A percentile compares a stretch with the other conserved stretches of the same genome.
phyloP scores from a whole-genome alignment of 2,329 filamentous ascomycete genomes.

The Fusarium paranaense region DNA sequence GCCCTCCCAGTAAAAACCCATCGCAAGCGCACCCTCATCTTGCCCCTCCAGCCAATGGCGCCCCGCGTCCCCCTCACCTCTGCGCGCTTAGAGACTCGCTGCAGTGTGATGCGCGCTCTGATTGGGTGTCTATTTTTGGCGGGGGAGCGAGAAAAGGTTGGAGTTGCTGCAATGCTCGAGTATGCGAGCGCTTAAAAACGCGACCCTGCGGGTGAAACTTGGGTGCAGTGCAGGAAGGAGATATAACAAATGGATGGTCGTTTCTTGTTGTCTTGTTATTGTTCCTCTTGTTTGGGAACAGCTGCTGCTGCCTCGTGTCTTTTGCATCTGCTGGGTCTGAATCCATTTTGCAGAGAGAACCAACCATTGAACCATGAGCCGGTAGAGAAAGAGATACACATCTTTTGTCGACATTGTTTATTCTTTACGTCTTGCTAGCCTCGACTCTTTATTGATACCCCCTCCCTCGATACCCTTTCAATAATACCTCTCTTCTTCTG shows the following conservation, averaged over 20 bases:
- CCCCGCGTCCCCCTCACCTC: conserved; percentile 20
- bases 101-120: conserved; percentile 48
- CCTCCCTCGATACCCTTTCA: conserved; percentile 20
- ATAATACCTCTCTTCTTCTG: conserved; percentile 37
- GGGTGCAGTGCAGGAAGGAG: not conserved
- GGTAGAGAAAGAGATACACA: conserved; percentile 33
- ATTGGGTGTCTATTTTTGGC: conserved; percentile 47
- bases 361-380: conserved; percentile 41
- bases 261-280: not conserved
- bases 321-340: not conserved
- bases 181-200: conserved; percentile 34
- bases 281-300: not conserved
- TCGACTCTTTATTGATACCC: conserved; percentile 31
- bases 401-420: not conserved
- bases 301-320: conserved; percentile 4
- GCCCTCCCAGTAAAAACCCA: not conserved
- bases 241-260: conserved; percentile 31
- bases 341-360: not conserved
- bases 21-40: conserved; percentile 16
- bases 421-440: conserved; percentile 16
- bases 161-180: conserved; percentile 3
- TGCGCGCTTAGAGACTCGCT: conserved; percentile 34
- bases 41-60: conserved; percentile 15
- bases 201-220: not conserved
- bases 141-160: not conserved